Conservation (phyloP, 163 green algal species). For the Prototheca stagnorum region DNA sequence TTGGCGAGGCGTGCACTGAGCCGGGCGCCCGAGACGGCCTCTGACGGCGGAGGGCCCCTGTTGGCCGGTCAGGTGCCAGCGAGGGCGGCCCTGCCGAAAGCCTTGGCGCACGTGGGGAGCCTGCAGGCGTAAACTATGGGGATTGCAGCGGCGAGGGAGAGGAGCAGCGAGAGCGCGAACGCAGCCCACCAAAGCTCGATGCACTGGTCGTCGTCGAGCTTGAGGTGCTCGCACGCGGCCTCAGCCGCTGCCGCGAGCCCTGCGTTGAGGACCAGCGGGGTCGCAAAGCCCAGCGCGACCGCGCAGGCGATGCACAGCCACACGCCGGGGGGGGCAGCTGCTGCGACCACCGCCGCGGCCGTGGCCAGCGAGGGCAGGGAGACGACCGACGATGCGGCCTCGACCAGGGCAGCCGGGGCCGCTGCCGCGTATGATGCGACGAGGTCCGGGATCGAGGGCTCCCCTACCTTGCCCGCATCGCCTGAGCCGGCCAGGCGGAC, state of each 20-base stretch:
- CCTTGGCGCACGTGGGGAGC: constrained; percentile 27
- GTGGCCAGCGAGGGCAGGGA: too few relatives aligned
- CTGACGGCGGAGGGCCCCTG: too few relatives aligned
- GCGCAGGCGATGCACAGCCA: constrained; percentile 55
- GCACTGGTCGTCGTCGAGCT: constrained; percentile 31
- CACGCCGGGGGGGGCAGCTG: neutral
- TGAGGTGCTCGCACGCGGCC: constrained; percentile 21
- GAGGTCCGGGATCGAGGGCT: neutral
- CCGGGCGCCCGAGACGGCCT: too few relatives aligned
- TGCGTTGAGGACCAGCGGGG: constrained; percentile 44
- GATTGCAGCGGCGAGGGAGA: constrained; percentile 19
- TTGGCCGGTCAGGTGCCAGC: too few relatives aligned
- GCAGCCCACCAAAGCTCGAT: constrained; percentile 33
- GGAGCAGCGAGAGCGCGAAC: constrained; percentile 28
- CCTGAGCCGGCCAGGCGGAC: too few relatives aligned
- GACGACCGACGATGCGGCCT: neutral
- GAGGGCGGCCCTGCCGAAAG: neutral
- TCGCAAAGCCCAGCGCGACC: constrained; percentile 33
- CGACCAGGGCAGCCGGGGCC: neutral
- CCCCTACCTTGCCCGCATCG: too few relatives aligned
- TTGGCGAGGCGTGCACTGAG: too few relatives aligned
- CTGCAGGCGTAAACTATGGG: constrained; percentile 55
- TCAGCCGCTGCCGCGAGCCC: constrained; percentile 25
- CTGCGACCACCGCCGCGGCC: neutral
- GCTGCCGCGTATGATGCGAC: neutral